Evolutionary conservation across 2,329 filamentous ascomycete genomes (phyloP).

Genomic region (Pseudopithomyces chartarum): DNA sequence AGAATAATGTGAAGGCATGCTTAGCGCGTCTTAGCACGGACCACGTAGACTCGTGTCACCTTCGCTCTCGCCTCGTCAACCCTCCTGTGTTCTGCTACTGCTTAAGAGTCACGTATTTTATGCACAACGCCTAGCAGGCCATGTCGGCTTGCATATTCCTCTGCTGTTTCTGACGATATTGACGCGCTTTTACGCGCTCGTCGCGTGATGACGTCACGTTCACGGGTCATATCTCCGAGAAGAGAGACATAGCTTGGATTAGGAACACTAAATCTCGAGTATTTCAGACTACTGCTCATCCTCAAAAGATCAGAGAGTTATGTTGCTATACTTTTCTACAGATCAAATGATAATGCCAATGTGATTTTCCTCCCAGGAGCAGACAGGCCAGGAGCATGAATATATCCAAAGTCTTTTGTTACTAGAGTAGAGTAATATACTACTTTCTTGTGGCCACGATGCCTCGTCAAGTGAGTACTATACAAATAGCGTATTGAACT

Average conservation of each 20-base stretch:
- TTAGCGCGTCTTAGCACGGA: slow-evolving; percentile 13
- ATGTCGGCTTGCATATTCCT: not conserved
- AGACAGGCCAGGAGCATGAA: no score
- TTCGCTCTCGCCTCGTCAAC: not conserved
- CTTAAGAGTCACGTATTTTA: not conserved
- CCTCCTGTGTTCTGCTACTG: not conserved
- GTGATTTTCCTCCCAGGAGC: no score
- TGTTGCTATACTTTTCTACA: no score
- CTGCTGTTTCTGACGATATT: not conserved
- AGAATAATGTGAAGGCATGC: slow-evolving; percentile 17
- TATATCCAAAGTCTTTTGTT: no score
- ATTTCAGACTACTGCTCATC: no score
- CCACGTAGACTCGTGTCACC: not conserved
- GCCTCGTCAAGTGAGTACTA: no score
- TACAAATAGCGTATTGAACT: no score
- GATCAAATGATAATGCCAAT: no score
- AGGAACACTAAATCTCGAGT: no score
- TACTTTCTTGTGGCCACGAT: no score
- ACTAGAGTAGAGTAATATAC: no score
- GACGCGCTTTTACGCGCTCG: not conserved
- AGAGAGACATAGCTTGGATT: not conserved
- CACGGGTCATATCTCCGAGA: not conserved
- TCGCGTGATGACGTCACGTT: not conserved
- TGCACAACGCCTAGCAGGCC: not conserved
- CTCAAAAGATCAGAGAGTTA: no score